A percentile compares a stretch with the other conserved stretches of the same genome.
These are phyloP conservation scores for Myxozyma kluyveri DNA, from an alignment of 805 yeast species.

Conservation along the genomic window DNA sequence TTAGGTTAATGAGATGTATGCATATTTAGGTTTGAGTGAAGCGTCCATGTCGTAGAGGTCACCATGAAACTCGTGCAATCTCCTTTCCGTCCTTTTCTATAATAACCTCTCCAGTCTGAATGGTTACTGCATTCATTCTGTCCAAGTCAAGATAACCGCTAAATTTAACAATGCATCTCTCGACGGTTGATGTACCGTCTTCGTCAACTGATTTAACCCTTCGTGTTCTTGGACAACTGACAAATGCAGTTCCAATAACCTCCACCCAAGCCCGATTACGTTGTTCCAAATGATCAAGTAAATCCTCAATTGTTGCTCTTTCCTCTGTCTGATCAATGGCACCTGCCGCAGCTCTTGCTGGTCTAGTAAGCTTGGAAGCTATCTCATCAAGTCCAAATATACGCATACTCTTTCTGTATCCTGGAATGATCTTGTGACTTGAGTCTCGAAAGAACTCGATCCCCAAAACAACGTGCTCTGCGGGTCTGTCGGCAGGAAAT, in stretches of 20 bases:
- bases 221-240: slow-evolving; percentile 11
- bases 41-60: neutral
- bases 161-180: slow-evolving; percentile 15
- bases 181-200: neutral
- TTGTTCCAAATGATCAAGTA: slow-evolving; percentile 8
- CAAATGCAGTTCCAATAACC: slow-evolving; percentile 17
- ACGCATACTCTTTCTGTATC: slow-evolving; percentile 10
- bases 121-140: slow-evolving; percentile 22
- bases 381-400: slow-evolving; percentile 15
- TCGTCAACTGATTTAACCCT: too few relatives aligned
- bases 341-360: slow-evolving; percentile 15
- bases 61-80: slow-evolving; percentile 15
- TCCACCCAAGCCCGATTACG: slow-evolving; percentile 13
- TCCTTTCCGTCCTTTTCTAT: slow-evolving; percentile 14
- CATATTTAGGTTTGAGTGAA: too few relatives aligned
- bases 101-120: slow-evolving; percentile 17
- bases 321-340: slow-evolving; percentile 3
- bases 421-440: slow-evolving; percentile 2
- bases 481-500: slow-evolving; percentile 20
- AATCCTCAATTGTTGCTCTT: slow-evolving; percentile 8
- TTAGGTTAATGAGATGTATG: neutral
- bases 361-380: slow-evolving; percentile 7
- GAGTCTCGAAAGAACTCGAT: slow-evolving; percentile 12
- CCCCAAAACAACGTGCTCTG: slow-evolving; percentile 24
- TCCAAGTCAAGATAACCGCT: slow-evolving; percentile 25